Evolutionary conservation across 2,329 filamentous ascomycete genomes (phyloP), one percentile per base, ranked within the genome.

Genomic region (Beauveria rudraprayagi): DNA sequence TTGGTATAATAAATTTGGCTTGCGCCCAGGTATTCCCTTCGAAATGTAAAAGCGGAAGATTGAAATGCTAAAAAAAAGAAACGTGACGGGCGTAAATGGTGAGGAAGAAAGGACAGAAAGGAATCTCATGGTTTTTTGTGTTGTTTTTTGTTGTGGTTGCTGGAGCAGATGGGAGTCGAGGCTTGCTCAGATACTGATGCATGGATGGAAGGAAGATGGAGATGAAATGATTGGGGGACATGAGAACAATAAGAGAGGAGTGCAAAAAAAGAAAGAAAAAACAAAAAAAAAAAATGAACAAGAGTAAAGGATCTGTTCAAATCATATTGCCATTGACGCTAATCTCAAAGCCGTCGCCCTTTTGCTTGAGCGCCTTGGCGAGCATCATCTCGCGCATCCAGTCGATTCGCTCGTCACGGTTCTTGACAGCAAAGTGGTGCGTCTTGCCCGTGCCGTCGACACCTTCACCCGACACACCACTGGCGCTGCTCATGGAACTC

Each of bases 301-400:
- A 62, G 47, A 24, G 37, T 5, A 11, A 11, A 14, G 41, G 54
- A 1, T 37, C 26, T 5, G 14, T 22, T 68, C 75, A 89, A 69
- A 89, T 87, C 84, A 87, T 88, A 74, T 85, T 88, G 50, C 90
- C 90, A 70, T 93, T 93, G 65, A 92, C 85, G 70, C 86, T 89
- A 67, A 94, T 85, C 75, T 92, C 89, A 67, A 89, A 93, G 19
- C 91, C 91, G 67, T 91, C 87, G 52, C 84, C 86, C 81, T 92
- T 94, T 75, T 91, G 88, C 78, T 87, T 90, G 71, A 91, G 78
- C 19, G 91, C 91, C 78, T 94, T 94, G 59, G 91, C 91, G 51
- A 95, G 84, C 91, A 95, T 95, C 63, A 95, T 78, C 80, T 95
- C 91, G 60, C 91, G 82, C 91, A 95, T 95, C 94, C 94, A 99